Evolutionary conservation across 768 basidiomycete species (phyloP).

Genomic region (Tricholoma furcatifolium): DNA sequence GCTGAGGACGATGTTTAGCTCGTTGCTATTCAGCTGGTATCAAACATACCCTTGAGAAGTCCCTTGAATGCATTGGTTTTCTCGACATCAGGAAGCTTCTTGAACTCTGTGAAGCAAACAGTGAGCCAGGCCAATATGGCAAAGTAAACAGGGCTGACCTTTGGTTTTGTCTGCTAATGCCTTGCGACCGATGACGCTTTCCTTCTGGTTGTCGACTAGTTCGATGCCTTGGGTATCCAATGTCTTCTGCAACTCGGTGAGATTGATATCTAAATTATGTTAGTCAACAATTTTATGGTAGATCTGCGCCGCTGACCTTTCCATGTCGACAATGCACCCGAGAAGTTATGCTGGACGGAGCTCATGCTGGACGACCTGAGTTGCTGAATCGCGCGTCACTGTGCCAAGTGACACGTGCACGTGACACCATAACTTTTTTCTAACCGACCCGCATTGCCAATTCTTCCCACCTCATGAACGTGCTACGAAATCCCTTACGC

Average conservation of each 20-base stretch:
- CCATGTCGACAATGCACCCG: constrained; percentile 91
- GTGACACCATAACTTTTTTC: constrained; percentile 21
- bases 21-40: background rate
- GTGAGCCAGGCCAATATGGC: background rate
- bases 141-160: constrained; percentile 51
- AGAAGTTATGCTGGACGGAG: constrained; percentile 76
- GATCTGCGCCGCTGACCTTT: constrained; percentile 53
- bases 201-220: constrained; percentile 98
- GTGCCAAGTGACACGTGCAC: constrained; percentile 19
- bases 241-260: constrained; percentile 88
- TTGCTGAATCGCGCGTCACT: constrained; percentile 7
- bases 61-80: constrained; percentile 88
- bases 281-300: background rate
- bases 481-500: constrained; percentile 24
- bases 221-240: constrained; percentile 93
- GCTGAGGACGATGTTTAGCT: constrained; percentile 43
- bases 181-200: constrained; percentile 91
- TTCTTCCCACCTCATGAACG: constrained; percentile 21
- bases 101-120: constrained; percentile 71
- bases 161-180: constrained; percentile 94
- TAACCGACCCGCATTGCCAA: background rate
- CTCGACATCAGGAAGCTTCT: constrained; percentile 88
- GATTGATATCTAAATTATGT: constrained; percentile 68
- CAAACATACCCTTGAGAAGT: constrained; percentile 71
- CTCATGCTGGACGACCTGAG: constrained; percentile 18